Percentiles rank a stretch among this genome's conserved stretches.
Conservation (phyloP, 306 rosid genomes). For the Oemleria cerasiformis region DNA sequence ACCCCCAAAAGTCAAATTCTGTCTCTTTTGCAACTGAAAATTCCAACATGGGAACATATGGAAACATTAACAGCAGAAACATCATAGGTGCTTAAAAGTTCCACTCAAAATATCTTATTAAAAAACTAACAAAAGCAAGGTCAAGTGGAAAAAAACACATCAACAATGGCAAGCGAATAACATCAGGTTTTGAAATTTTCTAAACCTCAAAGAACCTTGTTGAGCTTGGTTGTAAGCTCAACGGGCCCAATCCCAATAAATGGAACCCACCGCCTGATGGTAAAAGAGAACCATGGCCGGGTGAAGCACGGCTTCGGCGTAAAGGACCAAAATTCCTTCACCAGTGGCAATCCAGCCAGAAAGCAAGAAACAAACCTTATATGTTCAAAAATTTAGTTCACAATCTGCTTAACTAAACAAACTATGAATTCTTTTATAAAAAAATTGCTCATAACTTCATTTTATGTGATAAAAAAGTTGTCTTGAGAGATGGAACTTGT, state of each 20-base stretch:
- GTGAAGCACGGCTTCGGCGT: no score
- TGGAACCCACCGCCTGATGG: no score
- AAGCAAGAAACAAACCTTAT: no score
- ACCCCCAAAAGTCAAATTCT: slow-evolving; percentile 85
- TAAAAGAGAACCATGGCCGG: no score
- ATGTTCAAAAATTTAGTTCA: background rate
- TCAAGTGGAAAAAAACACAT: background rate
- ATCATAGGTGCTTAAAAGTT: slow-evolving; percentile 12
- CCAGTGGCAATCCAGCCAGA: no score
- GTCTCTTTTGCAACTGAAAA: slow-evolving; percentile 80
- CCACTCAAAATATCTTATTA: background rate
- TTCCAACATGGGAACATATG: slow-evolving; percentile 14
- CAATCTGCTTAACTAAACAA: background rate
- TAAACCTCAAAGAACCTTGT: background rate
- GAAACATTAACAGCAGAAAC: slow-evolving; percentile 19
- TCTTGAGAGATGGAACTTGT: background rate
- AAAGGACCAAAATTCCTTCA: no score
- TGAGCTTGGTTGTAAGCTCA: no score
- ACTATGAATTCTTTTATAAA: background rate
- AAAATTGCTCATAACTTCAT: background rate
- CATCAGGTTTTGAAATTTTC: background rate
- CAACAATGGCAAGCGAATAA: background rate
- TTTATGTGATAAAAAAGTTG: background rate
- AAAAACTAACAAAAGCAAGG: slow-evolving; percentile 14
- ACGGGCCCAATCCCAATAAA: no score